These are phyloP conservation scores for Lavandula angustifolia DNA, from an alignment of 257 asterid genomes.

Conservation along the genomic window DNA sequence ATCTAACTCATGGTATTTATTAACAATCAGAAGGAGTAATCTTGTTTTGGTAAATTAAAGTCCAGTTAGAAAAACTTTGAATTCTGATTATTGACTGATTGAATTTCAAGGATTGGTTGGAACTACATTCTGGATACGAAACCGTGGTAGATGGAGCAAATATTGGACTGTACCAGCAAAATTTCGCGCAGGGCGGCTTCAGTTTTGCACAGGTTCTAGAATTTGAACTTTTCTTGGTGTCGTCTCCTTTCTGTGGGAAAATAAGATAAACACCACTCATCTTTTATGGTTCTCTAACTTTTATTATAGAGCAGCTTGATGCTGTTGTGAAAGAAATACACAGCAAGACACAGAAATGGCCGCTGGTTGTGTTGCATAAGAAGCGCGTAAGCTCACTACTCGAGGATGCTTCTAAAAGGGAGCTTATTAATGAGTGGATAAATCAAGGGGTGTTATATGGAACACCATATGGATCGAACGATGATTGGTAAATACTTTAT, in stretches of 20 bases:
- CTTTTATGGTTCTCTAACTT: conserved; percentile 30
- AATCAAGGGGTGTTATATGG: conserved; percentile 64
- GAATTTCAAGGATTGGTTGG: conserved; percentile 77
- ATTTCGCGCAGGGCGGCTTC: conserved; percentile 87
- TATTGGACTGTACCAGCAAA: conserved; percentile 85
- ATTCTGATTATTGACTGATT: conserved; percentile 10
- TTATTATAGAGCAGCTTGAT: conserved; percentile 81
- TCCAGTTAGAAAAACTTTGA: neutral
- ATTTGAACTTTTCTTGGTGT: conserved; percentile 8
- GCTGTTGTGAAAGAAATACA: conserved; percentile 78
- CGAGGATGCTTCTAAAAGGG: conserved; percentile 71
- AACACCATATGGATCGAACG: conserved; percentile 95
- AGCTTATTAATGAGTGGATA: conserved; percentile 69
- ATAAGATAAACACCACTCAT: conserved; percentile 9
- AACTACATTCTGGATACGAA: conserved; percentile 65
- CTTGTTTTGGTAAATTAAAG: conserved; percentile 13
- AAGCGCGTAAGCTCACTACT: conserved; percentile 71
- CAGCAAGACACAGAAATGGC: conserved; percentile 61
- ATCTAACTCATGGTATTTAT: neutral
- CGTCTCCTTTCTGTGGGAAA: too few species aligned
- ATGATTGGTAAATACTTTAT: conserved; percentile 69
- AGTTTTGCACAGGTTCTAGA: conserved; percentile 73
- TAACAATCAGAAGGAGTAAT: neutral
- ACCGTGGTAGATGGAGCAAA: conserved; percentile 93
- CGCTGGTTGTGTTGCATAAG: conserved; percentile 77